phyloP scores from a whole-genome alignment of 2,329 filamentous ascomycete species.

The Diaporthe caulivora region DNA sequence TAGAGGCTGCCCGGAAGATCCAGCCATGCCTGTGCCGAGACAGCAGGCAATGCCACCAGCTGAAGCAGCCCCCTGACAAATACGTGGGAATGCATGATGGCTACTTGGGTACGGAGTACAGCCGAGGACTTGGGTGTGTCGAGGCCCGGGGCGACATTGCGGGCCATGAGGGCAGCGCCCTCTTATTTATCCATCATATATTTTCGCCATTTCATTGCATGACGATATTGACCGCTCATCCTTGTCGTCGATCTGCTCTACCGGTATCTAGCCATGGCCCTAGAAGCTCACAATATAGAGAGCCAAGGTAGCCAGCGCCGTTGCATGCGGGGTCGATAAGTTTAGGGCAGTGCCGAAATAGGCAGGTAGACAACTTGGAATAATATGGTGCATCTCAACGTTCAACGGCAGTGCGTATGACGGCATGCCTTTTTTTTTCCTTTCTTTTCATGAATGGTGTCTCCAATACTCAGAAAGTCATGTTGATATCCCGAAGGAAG shows the following conservation, averaged over 20 bases:
- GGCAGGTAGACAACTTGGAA: conserved; percentile 8
- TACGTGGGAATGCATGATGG: background rate
- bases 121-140: background rate
- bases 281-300: conserved; percentile 2
- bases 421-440: background rate
- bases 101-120: background rate
- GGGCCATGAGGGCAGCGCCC: too few species aligned
- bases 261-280: conserved; percentile 16
- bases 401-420: background rate
- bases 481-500: too few species aligned
- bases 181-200: conserved; percentile 2
- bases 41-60: background rate
- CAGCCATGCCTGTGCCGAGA: conserved; percentile 31
- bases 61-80: background rate
- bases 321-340: conserved; percentile 26
- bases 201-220: conserved; percentile 3
- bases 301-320: conserved; percentile 18
- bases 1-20: conserved; percentile 36
- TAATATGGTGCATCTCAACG: background rate
- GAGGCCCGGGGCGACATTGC: rapidly evolving
- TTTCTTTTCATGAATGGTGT: background rate
- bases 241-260: conserved; percentile 21
- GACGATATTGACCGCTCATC: conserved; percentile 25
- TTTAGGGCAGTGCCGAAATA: conserved; percentile 13
- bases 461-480: background rate